Percentiles rank a stretch among this genome's conserved stretches.
Evolutionary conservation across 2,329 filamentous ascomycete species (phyloP).

Genomic region (Fusarium zealandicum): DNA sequence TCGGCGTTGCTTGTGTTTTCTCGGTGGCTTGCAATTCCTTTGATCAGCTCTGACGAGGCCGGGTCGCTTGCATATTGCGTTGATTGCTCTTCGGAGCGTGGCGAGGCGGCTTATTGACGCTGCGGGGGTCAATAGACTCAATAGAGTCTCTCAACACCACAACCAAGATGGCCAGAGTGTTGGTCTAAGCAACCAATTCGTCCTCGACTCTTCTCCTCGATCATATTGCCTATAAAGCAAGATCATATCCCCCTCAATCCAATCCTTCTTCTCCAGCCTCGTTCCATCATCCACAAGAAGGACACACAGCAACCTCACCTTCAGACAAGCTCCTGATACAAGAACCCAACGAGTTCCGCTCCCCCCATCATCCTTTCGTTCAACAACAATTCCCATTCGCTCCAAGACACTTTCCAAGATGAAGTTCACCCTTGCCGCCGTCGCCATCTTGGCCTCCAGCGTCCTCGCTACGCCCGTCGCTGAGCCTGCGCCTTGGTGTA

Average conservation of each 20-base stretch:
- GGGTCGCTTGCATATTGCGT: constrained; percentile 6
- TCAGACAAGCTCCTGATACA: constrained; percentile 24
- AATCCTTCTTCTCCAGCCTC: constrained; percentile 32
- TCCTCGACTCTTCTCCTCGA: not conserved
- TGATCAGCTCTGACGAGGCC: constrained; percentile 1
- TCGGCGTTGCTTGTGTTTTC: not conserved
- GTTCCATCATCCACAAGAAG: constrained; percentile 34
- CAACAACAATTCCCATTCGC: constrained; percentile 8
- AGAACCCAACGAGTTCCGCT: constrained; percentile 30
- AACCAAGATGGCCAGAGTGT: not conserved
- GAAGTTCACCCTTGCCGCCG: constrained; percentile 42
- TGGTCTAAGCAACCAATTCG: not conserved
- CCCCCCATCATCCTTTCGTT: constrained; percentile 3
- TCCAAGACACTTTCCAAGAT: constrained; percentile 28
- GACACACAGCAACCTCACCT: constrained; percentile 22
- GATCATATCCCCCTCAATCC: constrained; percentile 3
- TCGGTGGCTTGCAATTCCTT: constrained; percentile 8
- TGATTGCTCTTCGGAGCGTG: constrained; percentile 7
- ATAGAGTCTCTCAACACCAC: constrained; percentile 21
- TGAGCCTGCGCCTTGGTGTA: constrained; percentile 15
- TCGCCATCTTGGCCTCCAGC: constrained; percentile 33
- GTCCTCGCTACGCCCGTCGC: constrained; percentile 16
- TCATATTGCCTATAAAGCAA: constrained; percentile 31
- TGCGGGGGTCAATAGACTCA: constrained; percentile 27
- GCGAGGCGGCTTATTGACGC: constrained; percentile 29